phyloP scores from a whole-genome alignment of 1,284 basidiomycete species.

The Tilletiopsis washingtonensis region DNA sequence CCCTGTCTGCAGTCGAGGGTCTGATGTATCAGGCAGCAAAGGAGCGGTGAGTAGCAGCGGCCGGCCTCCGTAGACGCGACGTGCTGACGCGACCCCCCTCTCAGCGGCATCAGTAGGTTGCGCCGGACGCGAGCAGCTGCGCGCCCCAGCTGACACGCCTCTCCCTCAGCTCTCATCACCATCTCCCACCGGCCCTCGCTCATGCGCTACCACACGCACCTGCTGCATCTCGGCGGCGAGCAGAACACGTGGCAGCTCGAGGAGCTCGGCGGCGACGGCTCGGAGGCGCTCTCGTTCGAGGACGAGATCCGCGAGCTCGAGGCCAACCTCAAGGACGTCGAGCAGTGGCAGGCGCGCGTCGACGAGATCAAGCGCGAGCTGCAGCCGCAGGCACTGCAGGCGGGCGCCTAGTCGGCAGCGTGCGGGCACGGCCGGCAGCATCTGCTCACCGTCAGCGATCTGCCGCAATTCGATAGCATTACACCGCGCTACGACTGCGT shows the following conservation, averaged over 20 bases:
- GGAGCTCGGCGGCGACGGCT: background rate
- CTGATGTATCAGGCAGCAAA: constrained; percentile 93
- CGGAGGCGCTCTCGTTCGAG: constrained; percentile 42
- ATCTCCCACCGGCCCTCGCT: constrained; percentile 58
- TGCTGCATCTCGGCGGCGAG: constrained; percentile 60
- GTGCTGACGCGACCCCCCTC: too few relatives aligned
- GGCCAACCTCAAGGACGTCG: constrained; percentile 41
- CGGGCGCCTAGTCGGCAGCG: too few relatives aligned
- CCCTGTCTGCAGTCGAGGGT: too few relatives aligned
- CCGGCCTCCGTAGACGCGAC: too few relatives aligned
- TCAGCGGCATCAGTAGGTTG: constrained; percentile 77
- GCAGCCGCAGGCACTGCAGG: background rate
- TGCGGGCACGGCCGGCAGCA: too few relatives aligned
- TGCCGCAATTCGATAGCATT: too few relatives aligned
- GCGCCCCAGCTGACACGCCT: too few relatives aligned
- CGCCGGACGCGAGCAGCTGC: constrained; percentile 10
- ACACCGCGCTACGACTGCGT: too few relatives aligned
- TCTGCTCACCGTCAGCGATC: too few relatives aligned
- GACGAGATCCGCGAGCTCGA: constrained; percentile 43
- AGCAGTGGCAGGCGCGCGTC: constrained; percentile 40
- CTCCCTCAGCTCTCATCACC: constrained; percentile 79
- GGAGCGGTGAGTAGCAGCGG: too few relatives aligned
- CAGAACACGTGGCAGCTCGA: constrained; percentile 3
- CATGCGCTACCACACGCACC: constrained; percentile 64
- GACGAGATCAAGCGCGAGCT: constrained; percentile 40